phyloP scores from a whole-genome alignment of 164 flowering plant genomes.

The Vitis cinerea region DNA sequence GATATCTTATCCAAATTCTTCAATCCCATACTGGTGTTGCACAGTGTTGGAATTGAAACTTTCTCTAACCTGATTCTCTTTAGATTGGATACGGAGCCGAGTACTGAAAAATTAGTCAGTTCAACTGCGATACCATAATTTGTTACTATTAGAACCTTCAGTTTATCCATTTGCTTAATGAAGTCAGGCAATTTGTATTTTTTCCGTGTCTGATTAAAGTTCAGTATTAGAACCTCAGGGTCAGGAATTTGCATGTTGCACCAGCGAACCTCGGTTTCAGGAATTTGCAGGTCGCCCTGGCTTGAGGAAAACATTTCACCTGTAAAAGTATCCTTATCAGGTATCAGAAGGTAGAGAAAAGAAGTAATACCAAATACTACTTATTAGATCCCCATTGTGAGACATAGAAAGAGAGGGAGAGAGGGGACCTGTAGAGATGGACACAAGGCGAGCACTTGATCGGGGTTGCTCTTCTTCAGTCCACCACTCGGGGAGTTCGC shows the following conservation, averaged over 20 bases:
- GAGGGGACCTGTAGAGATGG: too few relatives aligned
- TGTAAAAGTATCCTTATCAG: not conserved
- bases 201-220: constrained; percentile 7
- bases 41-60: constrained; percentile 19
- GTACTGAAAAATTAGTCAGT: constrained; percentile 17
- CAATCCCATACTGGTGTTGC: constrained; percentile 5
- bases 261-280: constrained; percentile 14
- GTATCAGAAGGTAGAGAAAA: too few relatives aligned
- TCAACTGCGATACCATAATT: constrained; percentile 23
- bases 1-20: constrained; percentile 34
- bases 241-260: too few relatives aligned
- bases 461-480: too few relatives aligned
- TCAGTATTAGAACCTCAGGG: constrained; percentile 17
- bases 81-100: constrained; percentile 21
- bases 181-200: constrained; percentile 25
- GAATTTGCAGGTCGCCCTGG: constrained; percentile 22
- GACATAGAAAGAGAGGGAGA: too few relatives aligned
- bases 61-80: constrained; percentile 34
- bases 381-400: too few relatives aligned
- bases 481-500: too few relatives aligned
- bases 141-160: constrained; percentile 26
- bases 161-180: constrained; percentile 19
- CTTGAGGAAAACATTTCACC: constrained; percentile 24
- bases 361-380: too few relatives aligned
- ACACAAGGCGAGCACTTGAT: too few relatives aligned